Evolutionary conservation across 805 yeast species (phyloP).

Genomic region (Yarrowia porcina): DNA sequence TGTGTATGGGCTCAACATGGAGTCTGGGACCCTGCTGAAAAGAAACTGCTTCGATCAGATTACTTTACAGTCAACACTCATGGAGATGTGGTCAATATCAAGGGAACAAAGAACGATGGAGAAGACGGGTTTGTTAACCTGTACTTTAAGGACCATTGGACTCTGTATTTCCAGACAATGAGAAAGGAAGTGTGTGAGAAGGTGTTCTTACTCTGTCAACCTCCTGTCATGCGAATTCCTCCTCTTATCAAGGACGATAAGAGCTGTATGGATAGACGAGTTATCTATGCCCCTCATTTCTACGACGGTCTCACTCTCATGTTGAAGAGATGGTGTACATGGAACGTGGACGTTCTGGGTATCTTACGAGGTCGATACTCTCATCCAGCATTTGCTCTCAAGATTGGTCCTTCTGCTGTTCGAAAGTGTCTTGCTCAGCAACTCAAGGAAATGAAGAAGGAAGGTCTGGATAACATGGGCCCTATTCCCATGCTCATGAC

Average conservation of each 20-base stretch:
- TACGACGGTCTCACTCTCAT: constrained; percentile 90
- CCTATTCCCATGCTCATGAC: constrained; percentile 70
- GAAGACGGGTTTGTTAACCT: constrained; percentile 57
- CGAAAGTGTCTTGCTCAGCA: constrained; percentile 68
- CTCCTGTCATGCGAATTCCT: constrained; percentile 77
- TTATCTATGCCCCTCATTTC: constrained; percentile 78
- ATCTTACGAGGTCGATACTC: constrained; percentile 69
- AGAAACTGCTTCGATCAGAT: constrained; percentile 45
- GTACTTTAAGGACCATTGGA: constrained; percentile 60
- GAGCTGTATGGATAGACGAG: constrained; percentile 56
- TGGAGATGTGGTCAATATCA: neutral
- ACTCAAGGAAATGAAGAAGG: constrained; percentile 58
- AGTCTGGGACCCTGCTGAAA: constrained; percentile 50
- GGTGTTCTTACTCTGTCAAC: constrained; percentile 64
- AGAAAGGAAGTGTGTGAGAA: constrained; percentile 48
- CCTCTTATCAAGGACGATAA: constrained; percentile 53
- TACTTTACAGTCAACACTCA: constrained; percentile 43
- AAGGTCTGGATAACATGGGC: constrained; percentile 60
- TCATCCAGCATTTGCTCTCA: constrained; percentile 66
- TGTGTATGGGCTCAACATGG: constrained; percentile 79
- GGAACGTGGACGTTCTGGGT: constrained; percentile 85
- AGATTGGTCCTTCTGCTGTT: constrained; percentile 69
- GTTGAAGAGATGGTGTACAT: constrained; percentile 81
- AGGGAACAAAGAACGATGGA: constrained; percentile 26
- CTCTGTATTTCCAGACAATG: constrained; percentile 46